A percentile compares a stretch with the other conserved stretches of the same genome.
Evolutionary conservation across 495 filamentous ascomycete species (phyloP).

Genomic region (Xylona heveae): DNA sequence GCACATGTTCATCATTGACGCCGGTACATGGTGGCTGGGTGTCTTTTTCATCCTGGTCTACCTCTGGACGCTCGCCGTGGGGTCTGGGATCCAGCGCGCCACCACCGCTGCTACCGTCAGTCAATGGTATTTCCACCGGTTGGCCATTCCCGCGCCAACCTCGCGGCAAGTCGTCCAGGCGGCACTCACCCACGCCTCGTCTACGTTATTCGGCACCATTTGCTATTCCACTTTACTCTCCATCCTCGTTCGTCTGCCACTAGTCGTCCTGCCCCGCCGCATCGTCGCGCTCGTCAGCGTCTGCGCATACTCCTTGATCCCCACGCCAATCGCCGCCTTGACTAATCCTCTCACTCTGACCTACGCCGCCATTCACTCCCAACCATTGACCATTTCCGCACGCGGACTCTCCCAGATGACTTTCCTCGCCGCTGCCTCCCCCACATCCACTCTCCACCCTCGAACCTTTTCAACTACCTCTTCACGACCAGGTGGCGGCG

Average conservation of each 20-base stretch:
- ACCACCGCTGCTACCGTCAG: slow-evolving; percentile 89
- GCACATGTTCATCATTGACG: slow-evolving; percentile 52
- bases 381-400: slow-evolving; percentile 52
- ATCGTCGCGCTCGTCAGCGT: slow-evolving; percentile 37
- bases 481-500: slow-evolving; percentile 12
- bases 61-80: slow-evolving; percentile 76
- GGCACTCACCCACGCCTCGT: slow-evolving; percentile 54
- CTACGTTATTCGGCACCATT: slow-evolving; percentile 82
- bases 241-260: slow-evolving; percentile 63
- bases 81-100: slow-evolving; percentile 68
- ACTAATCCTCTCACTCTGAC: slow-evolving; percentile 83
- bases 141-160: slow-evolving; percentile 43
- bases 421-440: slow-evolving; percentile 31
- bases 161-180: slow-evolving; percentile 63
- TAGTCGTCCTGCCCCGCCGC: slow-evolving; percentile 63
- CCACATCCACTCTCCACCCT: slow-evolving; percentile 37
- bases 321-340: slow-evolving; percentile 60
- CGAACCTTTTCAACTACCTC: slow-evolving; percentile 32
- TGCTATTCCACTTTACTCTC: slow-evolving; percentile 65
- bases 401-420: slow-evolving; percentile 55
- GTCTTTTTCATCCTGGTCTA: slow-evolving; percentile 82
- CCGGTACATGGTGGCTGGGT: slow-evolving; percentile 79
- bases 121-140: slow-evolving; percentile 97
- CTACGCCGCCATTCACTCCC: slow-evolving; percentile 84
- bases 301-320: slow-evolving; percentile 55